Percentiles rank a stretch among this genome's conserved stretches.
Evolutionary conservation across 179 eudicot species (phyloP).

Genomic region (Drosera spatulata): DNA sequence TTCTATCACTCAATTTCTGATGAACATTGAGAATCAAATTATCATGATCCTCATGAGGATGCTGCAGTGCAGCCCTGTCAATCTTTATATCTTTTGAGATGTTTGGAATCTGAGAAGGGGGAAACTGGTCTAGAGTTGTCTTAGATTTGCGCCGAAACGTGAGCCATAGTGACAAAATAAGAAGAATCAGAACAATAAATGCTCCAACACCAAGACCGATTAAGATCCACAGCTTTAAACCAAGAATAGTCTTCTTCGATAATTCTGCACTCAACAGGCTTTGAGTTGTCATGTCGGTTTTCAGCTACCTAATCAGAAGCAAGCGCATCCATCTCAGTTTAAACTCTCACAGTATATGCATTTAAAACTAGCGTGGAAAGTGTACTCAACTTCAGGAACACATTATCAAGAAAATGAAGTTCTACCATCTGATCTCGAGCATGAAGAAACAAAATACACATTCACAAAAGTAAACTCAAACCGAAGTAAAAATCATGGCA

Average conservation of each 20-base stretch:
- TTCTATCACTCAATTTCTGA: constrained; percentile 51
- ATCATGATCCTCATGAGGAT: constrained; percentile 35
- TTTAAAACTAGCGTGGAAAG: constrained; percentile 20
- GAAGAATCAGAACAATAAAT: constrained; percentile 59
- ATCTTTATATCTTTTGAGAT: constrained; percentile 70
- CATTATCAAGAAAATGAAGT: too few species aligned
- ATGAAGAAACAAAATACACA: too few species aligned
- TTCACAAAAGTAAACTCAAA: too few species aligned
- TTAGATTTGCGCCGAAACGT: constrained; percentile 51
- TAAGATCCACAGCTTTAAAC: constrained; percentile 64
- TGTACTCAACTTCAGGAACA: too few species aligned
- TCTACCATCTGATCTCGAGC: too few species aligned
- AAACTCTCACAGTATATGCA: constrained; percentile 16
- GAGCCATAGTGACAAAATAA: constrained; percentile 57
- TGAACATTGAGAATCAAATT: constrained; percentile 22
- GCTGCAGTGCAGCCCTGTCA: constrained; percentile 47
- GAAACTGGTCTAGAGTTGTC: constrained; percentile 30
- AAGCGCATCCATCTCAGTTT: constrained; percentile 4
- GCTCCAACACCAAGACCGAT: constrained; percentile 64
- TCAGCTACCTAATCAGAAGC: constrained; percentile 6
- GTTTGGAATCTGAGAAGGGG: constrained; percentile 57
- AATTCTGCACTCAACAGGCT: constrained; percentile 37
- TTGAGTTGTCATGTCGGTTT: constrained; percentile 39
- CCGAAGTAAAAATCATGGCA: too few species aligned
- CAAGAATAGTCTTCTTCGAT: constrained; percentile 41